A percentile compares a stretch with the other conserved stretches of the same genome.
These are phyloP conservation scores for Septoria linicola DNA, from an alignment of 2,329 filamentous ascomycete genomes.

Conservation along the genomic window DNA sequence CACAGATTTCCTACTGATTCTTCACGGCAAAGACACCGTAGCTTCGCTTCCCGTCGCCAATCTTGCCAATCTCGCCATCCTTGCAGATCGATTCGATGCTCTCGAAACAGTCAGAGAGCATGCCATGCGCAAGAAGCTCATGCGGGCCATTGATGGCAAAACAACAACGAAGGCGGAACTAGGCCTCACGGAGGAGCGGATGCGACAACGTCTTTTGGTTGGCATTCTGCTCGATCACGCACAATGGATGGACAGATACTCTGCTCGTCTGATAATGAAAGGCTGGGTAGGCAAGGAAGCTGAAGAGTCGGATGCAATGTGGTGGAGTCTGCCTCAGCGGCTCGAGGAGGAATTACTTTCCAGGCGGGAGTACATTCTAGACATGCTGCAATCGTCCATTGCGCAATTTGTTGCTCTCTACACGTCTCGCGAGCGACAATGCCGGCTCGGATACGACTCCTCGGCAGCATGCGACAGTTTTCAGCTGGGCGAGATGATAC, in stretches of 20 bases:
- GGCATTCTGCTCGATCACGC: conserved; percentile 65
- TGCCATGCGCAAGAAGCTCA: conserved; percentile 48
- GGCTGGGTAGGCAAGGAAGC: conserved; percentile 60
- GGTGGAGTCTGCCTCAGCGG: conserved; percentile 71
- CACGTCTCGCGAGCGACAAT: conserved; percentile 66
- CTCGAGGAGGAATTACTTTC: conserved; percentile 69
- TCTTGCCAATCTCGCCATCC: conserved; percentile 65
- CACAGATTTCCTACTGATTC: conserved; percentile 64
- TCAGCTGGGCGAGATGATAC: conserved; percentile 74
- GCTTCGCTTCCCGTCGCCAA: conserved; percentile 57
- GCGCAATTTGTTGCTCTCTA: conserved; percentile 67
- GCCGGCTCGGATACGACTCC: conserved; percentile 71
- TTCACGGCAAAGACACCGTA: conserved; percentile 57
- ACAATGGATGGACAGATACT: conserved; percentile 59
- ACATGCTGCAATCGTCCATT: conserved; percentile 68
- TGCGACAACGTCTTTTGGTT: conserved; percentile 69
- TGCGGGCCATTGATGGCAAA: conserved; percentile 46
- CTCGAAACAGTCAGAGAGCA: conserved; percentile 55
- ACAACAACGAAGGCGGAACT: conserved; percentile 42
- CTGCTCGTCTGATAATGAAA: conserved; percentile 64
- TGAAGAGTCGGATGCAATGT: conserved; percentile 51
- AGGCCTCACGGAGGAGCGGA: conserved; percentile 58
- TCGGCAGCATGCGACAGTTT: conserved; percentile 72
- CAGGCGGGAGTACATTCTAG: conserved; percentile 65
- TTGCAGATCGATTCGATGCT: conserved; percentile 73